Evolutionary conservation across 202 grass and related monocot genomes (phyloP), one percentile per base, ranked within the genome.

Genomic region (Panicum hallii): DNA sequence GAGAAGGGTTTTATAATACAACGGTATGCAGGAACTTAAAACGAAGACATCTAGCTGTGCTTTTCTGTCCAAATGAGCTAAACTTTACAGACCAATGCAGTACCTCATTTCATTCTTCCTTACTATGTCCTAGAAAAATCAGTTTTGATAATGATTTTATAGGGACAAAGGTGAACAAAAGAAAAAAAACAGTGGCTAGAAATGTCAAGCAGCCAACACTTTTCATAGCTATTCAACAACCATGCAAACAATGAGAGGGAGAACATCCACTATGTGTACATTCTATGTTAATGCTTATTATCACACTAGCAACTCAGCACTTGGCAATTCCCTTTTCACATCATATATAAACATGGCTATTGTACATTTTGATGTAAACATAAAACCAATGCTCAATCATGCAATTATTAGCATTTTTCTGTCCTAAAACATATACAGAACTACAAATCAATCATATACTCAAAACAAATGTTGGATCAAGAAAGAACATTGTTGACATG

Each of bases 381-480:
- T 1, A 68, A 12, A 63, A 64, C 19, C 49, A 19, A 79, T 75
- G 19, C 19, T 62, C 44, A 26, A 50, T 34, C 9, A 67, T 23
- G 5, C n/a, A 74, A n/a, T n/a, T 47, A 17, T 70, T 8, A 26
- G 1, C 28, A 74, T 5, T 45, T 13, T 26, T 47, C 47, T 75
- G 11, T 72, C 30, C 14, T 17, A 34, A 30, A 61, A 60, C 16
- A 1, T 22, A 53, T 48, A 55, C 40, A 32, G 3, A 60, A 32
- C 30, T 4, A 14, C n/a, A 11, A 32, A 58, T 58, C n/a, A 0
- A 1, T 34, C 52, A 1, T 17, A 8, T 19, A 52, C 9, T 19
- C 16, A 72, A 72, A 53, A n/a, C 5, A 78, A 74, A n/a, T 56
- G 5, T 9, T 38, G 74, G 57, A 66, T 64, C n/a, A 22, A 47